These are phyloP conservation scores for Aspergillus sp. DNA, from an alignment of 2,329 filamentous ascomycete genomes.

Conservation along the genomic window DNA sequence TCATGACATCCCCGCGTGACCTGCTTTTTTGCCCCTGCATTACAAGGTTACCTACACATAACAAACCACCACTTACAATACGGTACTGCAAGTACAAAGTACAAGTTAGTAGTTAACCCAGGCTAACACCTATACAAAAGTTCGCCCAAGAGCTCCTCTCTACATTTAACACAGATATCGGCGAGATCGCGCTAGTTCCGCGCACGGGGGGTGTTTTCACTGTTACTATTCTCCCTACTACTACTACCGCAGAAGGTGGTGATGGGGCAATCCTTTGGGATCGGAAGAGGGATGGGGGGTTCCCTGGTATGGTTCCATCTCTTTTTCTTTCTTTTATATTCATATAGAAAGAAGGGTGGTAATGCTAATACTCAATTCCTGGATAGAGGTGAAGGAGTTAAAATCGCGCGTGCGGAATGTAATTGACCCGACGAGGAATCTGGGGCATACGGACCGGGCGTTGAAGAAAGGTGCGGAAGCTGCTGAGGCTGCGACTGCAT, in stretches of 20 bases:
- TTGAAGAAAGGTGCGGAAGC: slow-evolving; percentile 24
- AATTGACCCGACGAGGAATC: slow-evolving; percentile 72
- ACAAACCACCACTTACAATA: no score
- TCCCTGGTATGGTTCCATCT: slow-evolving; percentile 61
- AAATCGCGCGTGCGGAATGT: slow-evolving; percentile 82
- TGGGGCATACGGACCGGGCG: slow-evolving; percentile 76
- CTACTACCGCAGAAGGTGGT: not conserved
- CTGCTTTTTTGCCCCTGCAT: no score
- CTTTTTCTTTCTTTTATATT: not conserved
- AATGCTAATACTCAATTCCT: no score
- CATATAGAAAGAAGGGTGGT: no score
- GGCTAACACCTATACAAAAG: slow-evolving; percentile 45
- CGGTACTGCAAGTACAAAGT: no score
- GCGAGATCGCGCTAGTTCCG: slow-evolving; percentile 85
- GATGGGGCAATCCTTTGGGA: slow-evolving; percentile 71
- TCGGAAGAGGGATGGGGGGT: slow-evolving; percentile 80
- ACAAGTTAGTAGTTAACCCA: no score
- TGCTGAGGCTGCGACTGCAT: not conserved
- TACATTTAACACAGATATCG: slow-evolving; percentile 80
- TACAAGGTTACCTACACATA: no score
- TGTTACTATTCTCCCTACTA: slow-evolving; percentile 59
- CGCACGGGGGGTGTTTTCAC: slow-evolving; percentile 80
- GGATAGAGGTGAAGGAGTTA: slow-evolving; percentile 76
- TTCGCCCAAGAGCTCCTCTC: slow-evolving; percentile 94
- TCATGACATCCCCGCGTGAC: no score